Evolutionary conservation across 345 rosid species (phyloP).

Genomic region (Ricinus communis): DNA sequence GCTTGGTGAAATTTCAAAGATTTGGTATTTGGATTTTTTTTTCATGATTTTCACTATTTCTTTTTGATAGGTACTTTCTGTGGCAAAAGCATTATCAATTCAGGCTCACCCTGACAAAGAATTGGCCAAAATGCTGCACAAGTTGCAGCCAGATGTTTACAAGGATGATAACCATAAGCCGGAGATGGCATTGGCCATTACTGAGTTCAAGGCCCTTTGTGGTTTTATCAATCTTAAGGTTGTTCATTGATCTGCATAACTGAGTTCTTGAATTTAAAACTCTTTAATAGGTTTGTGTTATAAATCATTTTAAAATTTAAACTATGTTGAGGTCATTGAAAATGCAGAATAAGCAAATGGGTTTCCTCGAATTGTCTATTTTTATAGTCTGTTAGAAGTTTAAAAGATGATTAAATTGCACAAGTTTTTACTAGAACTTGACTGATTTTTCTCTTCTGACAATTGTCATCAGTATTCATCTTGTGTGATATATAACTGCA

Average conservation of each 20-base stretch:
- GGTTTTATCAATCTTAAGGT: conserved; percentile 81
- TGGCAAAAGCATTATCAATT: conserved; percentile 86
- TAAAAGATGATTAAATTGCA: not conserved
- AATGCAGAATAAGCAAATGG: not conserved
- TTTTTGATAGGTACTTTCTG: conserved; percentile 70
- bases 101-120: conserved; percentile 97
- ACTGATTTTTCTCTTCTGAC: not conserved
- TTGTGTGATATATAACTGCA: not conserved
- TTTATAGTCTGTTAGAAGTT: not conserved
- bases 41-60: not conserved
- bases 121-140: conserved; percentile 69
- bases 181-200: conserved; percentile 97
- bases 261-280: not conserved
- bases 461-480: not conserved
- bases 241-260: conserved; percentile 6
- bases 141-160: conserved; percentile 69
- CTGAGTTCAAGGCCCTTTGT: conserved; percentile 90
- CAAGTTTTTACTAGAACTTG: not conserved
- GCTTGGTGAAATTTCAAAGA: not conserved
- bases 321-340: not conserved
- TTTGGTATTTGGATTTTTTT: not conserved
- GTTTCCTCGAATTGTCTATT: not conserved
- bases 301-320: not conserved
- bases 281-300: not conserved
- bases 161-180: conserved; percentile 95